phyloP scores from a whole-genome alignment of 2,329 filamentous ascomycete genomes.

The Colletotrichum australisinense region DNA sequence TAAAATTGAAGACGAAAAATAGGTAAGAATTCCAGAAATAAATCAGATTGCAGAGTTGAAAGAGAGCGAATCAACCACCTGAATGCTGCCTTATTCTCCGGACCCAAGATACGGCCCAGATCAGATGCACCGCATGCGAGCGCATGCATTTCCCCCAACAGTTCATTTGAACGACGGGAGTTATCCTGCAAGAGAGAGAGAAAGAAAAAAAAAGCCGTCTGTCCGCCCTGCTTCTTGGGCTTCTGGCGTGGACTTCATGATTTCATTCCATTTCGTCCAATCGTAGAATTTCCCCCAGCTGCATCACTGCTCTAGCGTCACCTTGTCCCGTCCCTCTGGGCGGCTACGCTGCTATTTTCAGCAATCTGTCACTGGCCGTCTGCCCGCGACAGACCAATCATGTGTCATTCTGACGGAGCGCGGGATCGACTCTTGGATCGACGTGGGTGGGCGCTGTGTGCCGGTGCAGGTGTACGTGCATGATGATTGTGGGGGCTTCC shows the following conservation, averaged over 20 bases:
- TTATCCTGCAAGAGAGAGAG: no score
- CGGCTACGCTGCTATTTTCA: constrained; percentile 35
- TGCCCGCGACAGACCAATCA: background rate
- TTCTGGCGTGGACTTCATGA: no score
- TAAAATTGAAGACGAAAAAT: constrained; percentile 7
- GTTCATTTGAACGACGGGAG: no score
- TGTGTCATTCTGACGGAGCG: background rate
- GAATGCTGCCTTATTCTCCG: background rate
- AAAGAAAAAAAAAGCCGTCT: no score
- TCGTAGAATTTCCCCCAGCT: constrained; percentile 26
- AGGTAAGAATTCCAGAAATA: background rate
- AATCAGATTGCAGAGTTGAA: background rate
- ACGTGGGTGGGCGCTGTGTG: constrained; percentile 14
- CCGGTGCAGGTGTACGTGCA: constrained; percentile 13
- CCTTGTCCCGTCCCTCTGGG: constrained; percentile 3
- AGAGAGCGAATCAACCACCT: background rate
- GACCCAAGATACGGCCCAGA: background rate
- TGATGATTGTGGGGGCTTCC: constrained; percentile 3
- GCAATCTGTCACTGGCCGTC: background rate
- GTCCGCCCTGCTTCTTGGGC: no score
- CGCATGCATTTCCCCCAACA: no score
- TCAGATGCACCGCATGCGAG: background rate
- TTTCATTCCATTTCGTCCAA: background rate
- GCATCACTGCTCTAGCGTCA: constrained; percentile 14
- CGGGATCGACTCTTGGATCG: constrained; percentile 25